These are phyloP conservation scores for Phaffia tasmanica DNA, from an alignment of 768 basidiomycete species.

Conservation along the genomic window DNA sequence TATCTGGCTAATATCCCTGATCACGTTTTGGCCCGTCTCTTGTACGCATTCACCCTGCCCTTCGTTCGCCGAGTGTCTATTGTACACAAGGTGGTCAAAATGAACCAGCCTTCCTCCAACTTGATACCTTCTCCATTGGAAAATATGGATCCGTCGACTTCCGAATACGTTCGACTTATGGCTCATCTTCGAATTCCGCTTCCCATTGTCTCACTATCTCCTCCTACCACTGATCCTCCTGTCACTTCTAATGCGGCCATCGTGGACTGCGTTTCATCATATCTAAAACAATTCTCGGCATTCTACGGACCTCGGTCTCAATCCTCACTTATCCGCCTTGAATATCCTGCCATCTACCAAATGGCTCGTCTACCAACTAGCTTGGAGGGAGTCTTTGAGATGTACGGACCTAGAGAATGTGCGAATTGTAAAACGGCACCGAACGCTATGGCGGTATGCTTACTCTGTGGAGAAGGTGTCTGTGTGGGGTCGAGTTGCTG, in stretches of 20 bases:
- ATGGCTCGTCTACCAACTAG: constrained; percentile 67
- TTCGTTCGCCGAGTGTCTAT: constrained; percentile 83
- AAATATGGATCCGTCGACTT: constrained; percentile 25
- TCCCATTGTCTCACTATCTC: constrained; percentile 47
- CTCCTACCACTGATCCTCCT: constrained; percentile 5
- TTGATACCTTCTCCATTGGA: not conserved
- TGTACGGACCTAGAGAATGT: constrained; percentile 62
- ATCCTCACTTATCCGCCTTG: constrained; percentile 42
- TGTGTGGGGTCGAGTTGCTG: constrained; percentile 94
- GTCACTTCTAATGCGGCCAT: constrained; percentile 5
- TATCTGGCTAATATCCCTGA: constrained; percentile 49
- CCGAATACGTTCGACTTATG: constrained; percentile 72
- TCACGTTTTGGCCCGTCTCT: constrained; percentile 67
- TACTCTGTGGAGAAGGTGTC: constrained; percentile 74
- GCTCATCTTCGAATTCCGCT: constrained; percentile 64
- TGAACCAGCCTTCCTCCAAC: constrained; percentile 13
- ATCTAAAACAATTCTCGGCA: constrained; percentile 24
- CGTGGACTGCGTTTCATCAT: constrained; percentile 22
- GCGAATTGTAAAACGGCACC: constrained; percentile 66
- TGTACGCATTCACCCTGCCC: constrained; percentile 79
- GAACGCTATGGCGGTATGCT: constrained; percentile 74
- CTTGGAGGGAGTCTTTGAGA: constrained; percentile 72
- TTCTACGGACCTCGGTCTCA: constrained; percentile 24
- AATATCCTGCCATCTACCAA: constrained; percentile 72
- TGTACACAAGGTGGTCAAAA: constrained; percentile 56